Evolutionary conservation across 257 asterid genomes (phyloP).

Genomic region (Solanum chmielewskii): DNA sequence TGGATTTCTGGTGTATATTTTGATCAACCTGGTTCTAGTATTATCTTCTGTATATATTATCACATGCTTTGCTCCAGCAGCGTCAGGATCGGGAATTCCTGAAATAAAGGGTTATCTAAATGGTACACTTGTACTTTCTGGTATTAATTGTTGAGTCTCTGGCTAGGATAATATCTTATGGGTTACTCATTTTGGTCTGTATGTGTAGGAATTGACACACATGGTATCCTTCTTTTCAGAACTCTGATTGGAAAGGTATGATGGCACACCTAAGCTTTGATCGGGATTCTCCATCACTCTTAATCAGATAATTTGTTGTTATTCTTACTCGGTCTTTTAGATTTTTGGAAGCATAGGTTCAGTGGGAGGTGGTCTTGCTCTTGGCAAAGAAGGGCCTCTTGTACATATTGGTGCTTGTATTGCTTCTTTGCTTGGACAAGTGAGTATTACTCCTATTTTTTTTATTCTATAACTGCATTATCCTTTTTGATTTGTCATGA

Average conservation of each 20-base stretch:
- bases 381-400: slow-evolving; percentile 99
- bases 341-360: slow-evolving; percentile 99
- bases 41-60: slow-evolving; percentile 81
- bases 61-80: slow-evolving; percentile 92
- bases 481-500: not conserved
- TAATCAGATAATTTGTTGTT: not conserved
- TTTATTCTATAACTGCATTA: not conserved
- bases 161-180: not conserved
- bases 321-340: slow-evolving; percentile 27
- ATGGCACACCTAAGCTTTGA: not conserved
- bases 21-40: slow-evolving; percentile 83
- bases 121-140: slow-evolving; percentile 27
- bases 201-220: slow-evolving; percentile 85
- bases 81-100: slow-evolving; percentile 99
- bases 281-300: not conserved
- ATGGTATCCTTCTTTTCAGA: slow-evolving; percentile 89
- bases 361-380: slow-evolving; percentile 98
- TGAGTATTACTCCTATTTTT: slow-evolving; percentile 19
- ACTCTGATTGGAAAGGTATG: slow-evolving; percentile 93
- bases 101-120: slow-evolving; percentile 98
- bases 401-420: slow-evolving; percentile 98
- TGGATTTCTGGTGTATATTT: slow-evolving; percentile 70
- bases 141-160: not conserved
- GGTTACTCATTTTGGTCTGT: slow-evolving; percentile 3
- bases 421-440: slow-evolving; percentile 99